phyloP scores from a whole-genome alignment of 208 protist genomes.

The Sergeia podlipaevii region DNA sequence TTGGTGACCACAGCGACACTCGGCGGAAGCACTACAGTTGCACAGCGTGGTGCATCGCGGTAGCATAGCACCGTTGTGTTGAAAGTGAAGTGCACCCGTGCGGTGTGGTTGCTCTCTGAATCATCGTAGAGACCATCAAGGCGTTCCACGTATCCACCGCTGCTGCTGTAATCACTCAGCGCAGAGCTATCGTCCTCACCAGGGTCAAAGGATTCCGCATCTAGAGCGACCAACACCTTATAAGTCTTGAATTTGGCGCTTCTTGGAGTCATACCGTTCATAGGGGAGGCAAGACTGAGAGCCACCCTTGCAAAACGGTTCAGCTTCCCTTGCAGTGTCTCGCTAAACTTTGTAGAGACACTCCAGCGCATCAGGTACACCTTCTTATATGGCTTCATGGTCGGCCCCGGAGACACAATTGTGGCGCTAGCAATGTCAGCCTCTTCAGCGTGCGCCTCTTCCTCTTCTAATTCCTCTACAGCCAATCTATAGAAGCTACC shows the following conservation, averaged over 20 bases:
- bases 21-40: slow-evolving; percentile 52
- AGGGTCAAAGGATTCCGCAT: slow-evolving; percentile 23
- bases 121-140: not conserved
- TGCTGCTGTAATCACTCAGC: not conserved
- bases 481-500: too few relatives aligned
- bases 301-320: slow-evolving; percentile 63
- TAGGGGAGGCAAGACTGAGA: slow-evolving; percentile 59
- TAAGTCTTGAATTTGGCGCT: slow-evolving; percentile 16
- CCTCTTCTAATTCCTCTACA: too few relatives aligned
- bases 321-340: slow-evolving; percentile 32
- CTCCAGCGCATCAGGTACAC: slow-evolving; percentile 57
- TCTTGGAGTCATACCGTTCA: slow-evolving; percentile 19
- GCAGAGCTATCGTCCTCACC: slow-evolving; percentile 2
- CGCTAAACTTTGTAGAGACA: slow-evolving; percentile 14
- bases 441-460: too few relatives aligned
- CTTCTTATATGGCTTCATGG: slow-evolving; percentile 19
- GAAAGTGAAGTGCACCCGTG: slow-evolving; percentile 23
- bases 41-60: slow-evolving; percentile 31
- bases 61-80: slow-evolving; percentile 46
- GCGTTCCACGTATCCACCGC: not conserved
- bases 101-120: not conserved
- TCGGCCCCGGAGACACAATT: slow-evolving; percentile 14
- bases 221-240: slow-evolving; percentile 36
- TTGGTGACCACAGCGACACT: slow-evolving; percentile 35
- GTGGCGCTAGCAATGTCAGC: not conserved